Evolutionary conservation across 441 rosid genomes (phyloP), one percentile per base, ranked within the genome.

Genomic region (Euphorbia celastroides): DNA sequence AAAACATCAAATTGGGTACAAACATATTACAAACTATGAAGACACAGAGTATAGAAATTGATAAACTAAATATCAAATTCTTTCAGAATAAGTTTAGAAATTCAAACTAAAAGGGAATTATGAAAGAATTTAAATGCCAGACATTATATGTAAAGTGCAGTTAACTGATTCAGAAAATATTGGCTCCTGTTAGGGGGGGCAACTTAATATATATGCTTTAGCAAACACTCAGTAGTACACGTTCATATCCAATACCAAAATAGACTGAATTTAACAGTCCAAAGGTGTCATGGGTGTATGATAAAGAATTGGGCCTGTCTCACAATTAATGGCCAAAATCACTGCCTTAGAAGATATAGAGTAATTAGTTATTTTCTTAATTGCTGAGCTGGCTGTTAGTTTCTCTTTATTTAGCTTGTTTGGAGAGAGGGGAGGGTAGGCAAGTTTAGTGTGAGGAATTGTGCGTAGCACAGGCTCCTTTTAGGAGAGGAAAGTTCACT

Each of bases 1-100:
- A 41, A 69, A 61, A n/a, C 4, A 64, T 71, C 62, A 74, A 13
- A 8, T 51, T 16, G 34, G 36, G 65, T 26, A 70, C 20, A 26
- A 55, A n/a, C 22, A 48, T 51, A 55, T 67, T 62, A 12, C 3
- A 11, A 19, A 54, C 11, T 2, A 8, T 13, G 41, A 23, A 36
- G 31, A 12, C 1, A 27, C 3, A 28, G 3, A 7, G 31, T 2
- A 59, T 2, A 23, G 5, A 12, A 3, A 63, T 14, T 20, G 56
- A 13, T 26, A 31, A 59, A 31, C 9, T 32, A 36, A 20, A 17
- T 38, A 23, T 20, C 23, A n/a, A 62, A 5, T 16, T 50, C 31
- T 50, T 56, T 36, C 20, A 10, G 42, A 30, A 34, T 34, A 34
- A 34, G 9, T 34, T 34, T 34, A 34, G 38, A 4, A 34, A 9